Conservation (phyloP, 1,284 basidiomycete species). For the Heterobasidion parviporum region DNA sequence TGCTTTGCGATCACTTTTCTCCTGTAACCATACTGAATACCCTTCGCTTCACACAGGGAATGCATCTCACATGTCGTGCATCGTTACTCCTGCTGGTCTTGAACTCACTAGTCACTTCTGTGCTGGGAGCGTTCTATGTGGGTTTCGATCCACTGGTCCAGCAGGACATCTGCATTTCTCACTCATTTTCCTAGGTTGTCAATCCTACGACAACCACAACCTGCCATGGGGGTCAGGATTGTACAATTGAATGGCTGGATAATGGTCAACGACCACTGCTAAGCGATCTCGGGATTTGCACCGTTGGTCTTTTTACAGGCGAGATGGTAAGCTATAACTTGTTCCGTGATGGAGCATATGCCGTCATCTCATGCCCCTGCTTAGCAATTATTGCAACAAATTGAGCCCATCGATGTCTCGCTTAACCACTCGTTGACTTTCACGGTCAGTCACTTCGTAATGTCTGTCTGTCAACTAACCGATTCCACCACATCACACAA, state of each 20-base stretch:
- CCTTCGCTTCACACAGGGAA: too few relatives aligned
- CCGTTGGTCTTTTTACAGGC: slow-evolving; percentile 47
- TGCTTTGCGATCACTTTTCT: too few relatives aligned
- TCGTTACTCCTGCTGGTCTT: too few relatives aligned
- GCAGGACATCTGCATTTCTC: neutral
- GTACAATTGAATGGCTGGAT: slow-evolving; percentile 52
- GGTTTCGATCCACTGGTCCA: too few relatives aligned
- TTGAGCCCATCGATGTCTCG: slow-evolving; percentile 30
- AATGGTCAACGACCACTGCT: slow-evolving; percentile 47
- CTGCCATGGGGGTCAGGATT: slow-evolving; percentile 44
- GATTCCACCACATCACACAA: slow-evolving; percentile 10
- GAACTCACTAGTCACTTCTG: too few relatives aligned
- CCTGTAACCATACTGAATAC: too few relatives aligned
- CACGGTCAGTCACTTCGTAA: slow-evolving; percentile 20
- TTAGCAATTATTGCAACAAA: slow-evolving; percentile 45
- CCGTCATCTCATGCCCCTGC: neutral
- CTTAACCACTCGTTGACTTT: slow-evolving; percentile 24
- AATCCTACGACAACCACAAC: slow-evolving; percentile 31
- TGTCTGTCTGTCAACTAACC: neutral
- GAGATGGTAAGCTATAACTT: slow-evolving; percentile 30
- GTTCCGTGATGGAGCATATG: neutral
- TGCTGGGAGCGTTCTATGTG: too few relatives aligned
- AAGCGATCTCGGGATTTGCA: slow-evolving; percentile 36
- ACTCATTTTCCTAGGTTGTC: slow-evolving; percentile 10
- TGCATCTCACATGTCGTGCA: too few relatives aligned